Percentiles rank a stretch among this genome's conserved stretches.
phyloP scores from a whole-genome alignment of 176 grass and related monocot species.

The Hsuehochloa calcarea region DNA sequence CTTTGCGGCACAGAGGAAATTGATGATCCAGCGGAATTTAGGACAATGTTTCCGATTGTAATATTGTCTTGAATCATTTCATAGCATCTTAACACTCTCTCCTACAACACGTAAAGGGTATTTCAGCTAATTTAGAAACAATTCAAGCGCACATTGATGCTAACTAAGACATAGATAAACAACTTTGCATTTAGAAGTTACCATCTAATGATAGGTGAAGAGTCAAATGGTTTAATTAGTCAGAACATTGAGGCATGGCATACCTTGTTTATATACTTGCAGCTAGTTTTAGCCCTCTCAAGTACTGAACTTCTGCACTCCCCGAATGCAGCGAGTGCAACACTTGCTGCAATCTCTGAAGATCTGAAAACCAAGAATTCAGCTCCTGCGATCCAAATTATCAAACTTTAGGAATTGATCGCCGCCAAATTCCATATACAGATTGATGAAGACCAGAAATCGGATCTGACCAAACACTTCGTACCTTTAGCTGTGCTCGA shows the following conservation, averaged over 20 bases:
- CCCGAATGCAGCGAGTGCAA: constrained; percentile 51
- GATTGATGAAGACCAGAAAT: background rate
- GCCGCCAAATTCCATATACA: background rate
- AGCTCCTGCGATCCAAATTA: constrained; percentile 53
- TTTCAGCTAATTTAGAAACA: constrained; percentile 21
- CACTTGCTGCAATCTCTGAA: constrained; percentile 82
- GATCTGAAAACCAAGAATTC: constrained; percentile 85
- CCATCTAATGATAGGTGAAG: background rate
- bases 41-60: constrained; percentile 41
- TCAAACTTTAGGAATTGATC: constrained; percentile 15
- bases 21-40: constrained; percentile 45
- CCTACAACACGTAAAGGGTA: constrained; percentile 41
- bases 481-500: constrained; percentile 73
- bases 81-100: constrained; percentile 71
- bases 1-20: constrained; percentile 66
- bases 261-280: constrained; percentile 76
- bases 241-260: background rate
- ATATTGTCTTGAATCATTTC: constrained; percentile 74
- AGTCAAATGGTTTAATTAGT: background rate
- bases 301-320: constrained; percentile 57
- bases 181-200: background rate
- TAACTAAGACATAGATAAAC: background rate
- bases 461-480: constrained; percentile 6
- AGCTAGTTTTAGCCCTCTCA: constrained; percentile 54
- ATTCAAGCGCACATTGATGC: background rate